These are phyloP conservation scores for Incumbomyces delicatus DNA, from an alignment of 2,329 filamentous ascomycete genomes.

Conservation along the genomic window DNA sequence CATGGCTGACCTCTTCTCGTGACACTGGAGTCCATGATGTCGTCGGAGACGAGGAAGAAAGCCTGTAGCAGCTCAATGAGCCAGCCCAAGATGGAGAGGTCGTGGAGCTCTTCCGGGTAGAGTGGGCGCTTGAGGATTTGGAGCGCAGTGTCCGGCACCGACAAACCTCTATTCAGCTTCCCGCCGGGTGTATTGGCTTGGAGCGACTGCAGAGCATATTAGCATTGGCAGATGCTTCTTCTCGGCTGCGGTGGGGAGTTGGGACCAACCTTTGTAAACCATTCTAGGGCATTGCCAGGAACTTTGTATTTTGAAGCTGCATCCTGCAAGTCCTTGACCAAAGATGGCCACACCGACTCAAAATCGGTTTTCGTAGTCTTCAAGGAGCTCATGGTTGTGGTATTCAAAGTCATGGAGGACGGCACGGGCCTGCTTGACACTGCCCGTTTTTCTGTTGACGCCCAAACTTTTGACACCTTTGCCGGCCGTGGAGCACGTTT, in stretches of 20 bases:
- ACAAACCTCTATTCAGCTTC: constrained; percentile 99
- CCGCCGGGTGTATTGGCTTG: constrained; percentile 82
- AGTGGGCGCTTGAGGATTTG: constrained; percentile 66
- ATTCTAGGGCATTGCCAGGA: constrained; percentile 68
- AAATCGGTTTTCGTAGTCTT: constrained; percentile 66
- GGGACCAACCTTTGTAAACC: constrained; percentile 66
- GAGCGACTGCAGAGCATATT: constrained; percentile 50
- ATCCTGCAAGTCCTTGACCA: constrained; percentile 70
- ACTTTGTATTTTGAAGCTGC: constrained; percentile 75
- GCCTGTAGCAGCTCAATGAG: constrained; percentile 96
- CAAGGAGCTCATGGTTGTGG: constrained; percentile 48
- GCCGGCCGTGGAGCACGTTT: background rate
- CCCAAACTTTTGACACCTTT: background rate
- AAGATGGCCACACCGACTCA: constrained; percentile 77
- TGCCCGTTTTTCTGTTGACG: constrained; percentile 4
- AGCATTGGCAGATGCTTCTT: background rate
- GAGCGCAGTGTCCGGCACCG: constrained; percentile 81
- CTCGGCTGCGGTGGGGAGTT: background rate
- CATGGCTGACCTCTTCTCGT: constrained; percentile 90
- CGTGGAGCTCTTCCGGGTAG: constrained; percentile 74
- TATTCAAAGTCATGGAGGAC: background rate
- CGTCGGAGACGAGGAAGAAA: constrained; percentile 96
- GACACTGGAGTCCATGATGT: constrained; percentile 96
- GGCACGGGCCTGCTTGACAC: background rate
- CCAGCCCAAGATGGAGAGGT: constrained; percentile 84